Percentiles rank a stretch among this genome's conserved stretches.
Conservation (phyloP, 768 basidiomycete genomes). For the Xerocomellus chrysenteron region DNA sequence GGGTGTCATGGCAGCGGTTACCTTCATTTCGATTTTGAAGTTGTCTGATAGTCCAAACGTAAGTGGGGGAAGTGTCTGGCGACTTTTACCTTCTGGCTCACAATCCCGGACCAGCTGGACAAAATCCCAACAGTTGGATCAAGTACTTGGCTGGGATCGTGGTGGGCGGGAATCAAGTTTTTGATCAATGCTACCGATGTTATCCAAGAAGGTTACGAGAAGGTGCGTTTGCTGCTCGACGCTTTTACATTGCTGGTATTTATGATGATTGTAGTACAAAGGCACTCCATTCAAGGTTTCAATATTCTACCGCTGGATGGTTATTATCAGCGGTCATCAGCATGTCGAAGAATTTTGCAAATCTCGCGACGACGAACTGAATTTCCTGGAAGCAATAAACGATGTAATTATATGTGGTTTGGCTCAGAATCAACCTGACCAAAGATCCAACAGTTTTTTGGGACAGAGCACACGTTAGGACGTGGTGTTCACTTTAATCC, state of each 20-base stretch:
- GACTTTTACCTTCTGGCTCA: not conserved
- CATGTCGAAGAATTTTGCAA: constrained; percentile 41
- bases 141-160: constrained; percentile 29
- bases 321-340: constrained; percentile 34
- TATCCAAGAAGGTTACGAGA: constrained; percentile 34
- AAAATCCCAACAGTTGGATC: constrained; percentile 34
- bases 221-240: constrained; percentile 14
- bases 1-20: not conserved
- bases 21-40: not conserved
- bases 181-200: constrained; percentile 20
- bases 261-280: constrained; percentile 24
- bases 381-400: constrained; percentile 27
- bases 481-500: constrained; percentile 26
- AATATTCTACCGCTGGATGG: constrained; percentile 36
- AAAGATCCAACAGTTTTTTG: constrained; percentile 30
- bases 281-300: constrained; percentile 32
- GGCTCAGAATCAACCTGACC: not conserved
- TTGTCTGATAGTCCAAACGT: not conserved
- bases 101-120: constrained; percentile 17
- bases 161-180: constrained; percentile 21
- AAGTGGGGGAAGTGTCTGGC: not conserved
- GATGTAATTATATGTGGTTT: not conserved
- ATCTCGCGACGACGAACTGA: constrained; percentile 39
- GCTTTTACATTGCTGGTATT: not conserved
- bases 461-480: constrained; percentile 39